Conservation (phyloP, 805 yeast genomes). For the Lipomyces spencermartinsiae region DNA sequence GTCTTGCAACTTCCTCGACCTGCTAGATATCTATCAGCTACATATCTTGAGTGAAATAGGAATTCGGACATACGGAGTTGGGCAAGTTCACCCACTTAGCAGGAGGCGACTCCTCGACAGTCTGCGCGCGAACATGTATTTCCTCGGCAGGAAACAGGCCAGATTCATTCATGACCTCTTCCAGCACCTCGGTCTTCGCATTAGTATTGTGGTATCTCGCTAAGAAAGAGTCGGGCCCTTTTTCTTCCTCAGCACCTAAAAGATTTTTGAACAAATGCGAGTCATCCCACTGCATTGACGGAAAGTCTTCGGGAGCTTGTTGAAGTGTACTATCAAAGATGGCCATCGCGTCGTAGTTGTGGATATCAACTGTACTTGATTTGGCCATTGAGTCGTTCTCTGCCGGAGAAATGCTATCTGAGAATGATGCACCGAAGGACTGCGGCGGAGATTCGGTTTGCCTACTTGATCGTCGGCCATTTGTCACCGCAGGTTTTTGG, state of each 20-base stretch:
- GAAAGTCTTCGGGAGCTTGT: background rate
- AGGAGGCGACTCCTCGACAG: slow-evolving; percentile 2
- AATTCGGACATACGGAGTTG: background rate
- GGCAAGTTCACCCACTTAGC: background rate
- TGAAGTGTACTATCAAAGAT: background rate
- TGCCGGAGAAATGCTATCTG: background rate
- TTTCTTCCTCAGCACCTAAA: background rate
- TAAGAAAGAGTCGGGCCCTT: background rate
- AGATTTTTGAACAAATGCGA: background rate
- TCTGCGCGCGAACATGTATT: background rate
- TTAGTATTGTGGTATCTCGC: background rate
- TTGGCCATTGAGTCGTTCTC: background rate
- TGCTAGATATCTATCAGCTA: background rate
- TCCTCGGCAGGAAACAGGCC: background rate
- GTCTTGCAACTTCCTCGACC: background rate
- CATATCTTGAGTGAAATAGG: background rate
- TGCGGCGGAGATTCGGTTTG: background rate
- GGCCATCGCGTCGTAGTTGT: background rate
- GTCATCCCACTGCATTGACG: background rate
- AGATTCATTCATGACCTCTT: background rate
- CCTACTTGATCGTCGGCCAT: background rate
- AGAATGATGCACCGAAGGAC: background rate
- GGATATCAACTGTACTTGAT: background rate
- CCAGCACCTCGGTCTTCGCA: background rate
- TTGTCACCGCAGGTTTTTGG: background rate